Conservation (phyloP, 352 stramenopile genomes). For the Phytopythium ostracodes region DNA sequence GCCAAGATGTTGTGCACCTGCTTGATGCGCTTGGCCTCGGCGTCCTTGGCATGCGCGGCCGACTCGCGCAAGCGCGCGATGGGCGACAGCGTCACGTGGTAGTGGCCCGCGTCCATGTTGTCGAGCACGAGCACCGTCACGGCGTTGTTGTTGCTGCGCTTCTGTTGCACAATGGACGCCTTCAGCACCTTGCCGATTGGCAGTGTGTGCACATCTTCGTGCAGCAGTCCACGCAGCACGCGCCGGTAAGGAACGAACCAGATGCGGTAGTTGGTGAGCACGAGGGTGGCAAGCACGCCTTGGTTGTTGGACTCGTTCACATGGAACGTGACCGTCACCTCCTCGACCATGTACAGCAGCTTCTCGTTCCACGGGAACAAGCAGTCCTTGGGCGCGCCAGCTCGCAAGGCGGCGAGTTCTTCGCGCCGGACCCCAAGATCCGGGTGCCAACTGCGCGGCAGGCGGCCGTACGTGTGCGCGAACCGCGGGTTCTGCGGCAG, state of each 20-base stretch:
- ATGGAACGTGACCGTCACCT: slow-evolving; percentile 86
- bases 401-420: slow-evolving; percentile 64
- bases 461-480: slow-evolving; percentile 65
- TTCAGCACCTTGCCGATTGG: slow-evolving; percentile 76
- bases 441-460: slow-evolving; percentile 79
- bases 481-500: slow-evolving; percentile 80
- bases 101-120: slow-evolving; percentile 85
- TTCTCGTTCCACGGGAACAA: slow-evolving; percentile 84
- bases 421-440: slow-evolving; percentile 58
- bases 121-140: slow-evolving; percentile 74
- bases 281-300: slow-evolving; percentile 70
- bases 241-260: slow-evolving; percentile 83
- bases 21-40: slow-evolving; percentile 77
- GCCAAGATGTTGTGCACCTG: slow-evolving; percentile 71
- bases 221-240: slow-evolving; percentile 54
- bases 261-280: slow-evolving; percentile 81
- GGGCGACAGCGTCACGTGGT: slow-evolving; percentile 80
- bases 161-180: slow-evolving; percentile 71
- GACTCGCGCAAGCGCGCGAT: slow-evolving; percentile 70
- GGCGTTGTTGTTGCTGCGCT: slow-evolving; percentile 76
- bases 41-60: slow-evolving; percentile 50
- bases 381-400: slow-evolving; percentile 60
- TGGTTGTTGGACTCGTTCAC: slow-evolving; percentile 84
- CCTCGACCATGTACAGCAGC: slow-evolving; percentile 81
- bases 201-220: slow-evolving; percentile 85